Evolutionary conservation across 108 stramenopile genomes (phyloP).

Genomic region (Nitzschia sp.): DNA sequence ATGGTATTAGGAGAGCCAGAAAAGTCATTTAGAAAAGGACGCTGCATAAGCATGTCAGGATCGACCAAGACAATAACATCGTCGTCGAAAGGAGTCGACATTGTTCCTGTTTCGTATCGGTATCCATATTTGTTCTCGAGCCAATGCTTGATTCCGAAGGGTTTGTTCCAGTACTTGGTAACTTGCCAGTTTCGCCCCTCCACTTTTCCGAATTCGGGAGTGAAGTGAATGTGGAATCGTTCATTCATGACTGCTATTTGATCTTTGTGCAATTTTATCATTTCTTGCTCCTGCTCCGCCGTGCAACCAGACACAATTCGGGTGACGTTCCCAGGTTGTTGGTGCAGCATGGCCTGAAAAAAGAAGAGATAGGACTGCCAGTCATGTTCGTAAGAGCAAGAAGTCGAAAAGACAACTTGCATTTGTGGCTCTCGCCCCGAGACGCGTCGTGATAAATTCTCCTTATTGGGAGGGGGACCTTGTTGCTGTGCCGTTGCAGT

Average conservation of each 20-base stretch:
- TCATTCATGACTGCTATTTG: conserved; percentile 43
- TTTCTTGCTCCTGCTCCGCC: conserved; percentile 31
- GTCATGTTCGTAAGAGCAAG: conserved; percentile 73
- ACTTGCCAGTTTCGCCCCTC: conserved; percentile 31
- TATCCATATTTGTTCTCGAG: conserved; percentile 40
- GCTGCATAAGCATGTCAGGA: conserved; percentile 92
- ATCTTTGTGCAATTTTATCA: conserved; percentile 32
- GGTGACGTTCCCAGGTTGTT: conserved; percentile 82
- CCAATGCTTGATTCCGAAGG: conserved; percentile 81
- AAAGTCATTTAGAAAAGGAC: conserved; percentile 73
- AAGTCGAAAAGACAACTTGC: conserved; percentile 72
- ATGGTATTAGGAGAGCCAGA: conserved; percentile 39
- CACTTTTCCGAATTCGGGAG: conserved; percentile 51
- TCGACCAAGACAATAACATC: conserved; percentile 84
- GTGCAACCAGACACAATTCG: conserved; percentile 80
- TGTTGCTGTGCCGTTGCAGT: not conserved
- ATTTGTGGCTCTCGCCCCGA: conserved; percentile 3
- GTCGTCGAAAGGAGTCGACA: conserved; percentile 10
- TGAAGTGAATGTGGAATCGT: conserved; percentile 68
- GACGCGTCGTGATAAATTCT: not conserved
- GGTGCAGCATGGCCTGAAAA: conserved; percentile 55
- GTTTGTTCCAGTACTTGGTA: conserved; percentile 89
- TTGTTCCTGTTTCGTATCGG: conserved; percentile 19
- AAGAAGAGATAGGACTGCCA: conserved; percentile 91
- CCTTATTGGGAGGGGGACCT: not conserved